These are phyloP conservation scores for Ogataea hybrid DNA, from an alignment of 1,139 yeast genomes.

Conservation along the genomic window DNA sequence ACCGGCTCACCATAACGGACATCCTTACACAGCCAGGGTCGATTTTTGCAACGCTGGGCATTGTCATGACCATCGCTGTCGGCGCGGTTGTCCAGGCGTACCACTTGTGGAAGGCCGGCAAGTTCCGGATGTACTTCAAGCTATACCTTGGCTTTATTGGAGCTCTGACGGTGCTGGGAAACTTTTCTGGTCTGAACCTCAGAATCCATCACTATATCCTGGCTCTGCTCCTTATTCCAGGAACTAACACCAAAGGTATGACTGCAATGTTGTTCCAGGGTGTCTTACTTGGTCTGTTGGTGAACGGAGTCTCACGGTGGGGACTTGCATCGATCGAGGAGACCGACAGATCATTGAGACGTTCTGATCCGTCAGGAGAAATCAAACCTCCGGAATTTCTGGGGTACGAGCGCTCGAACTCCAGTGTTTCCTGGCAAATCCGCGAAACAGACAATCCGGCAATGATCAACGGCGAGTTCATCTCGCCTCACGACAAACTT, in stretches of 20 bases:
- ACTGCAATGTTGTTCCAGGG: conserved; percentile 80
- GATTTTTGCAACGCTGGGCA: conserved; percentile 55
- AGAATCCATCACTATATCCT: conserved; percentile 88
- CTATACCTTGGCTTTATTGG: conserved; percentile 50
- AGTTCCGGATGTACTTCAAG: conserved; percentile 53
- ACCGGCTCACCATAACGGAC: conserved; percentile 71
- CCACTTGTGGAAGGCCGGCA: conserved; percentile 77
- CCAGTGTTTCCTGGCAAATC: conserved; percentile 35
- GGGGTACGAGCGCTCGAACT: conserved; percentile 33
- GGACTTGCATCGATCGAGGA: conserved; percentile 89
- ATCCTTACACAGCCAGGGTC: conserved; percentile 78
- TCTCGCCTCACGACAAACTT: conserved; percentile 28
- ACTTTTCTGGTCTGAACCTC: conserved; percentile 67
- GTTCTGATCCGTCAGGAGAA: conserved; percentile 74
- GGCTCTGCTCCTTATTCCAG: conserved; percentile 78
- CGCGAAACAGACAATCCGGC: conserved; percentile 18
- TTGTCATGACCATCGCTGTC: conserved; percentile 43
- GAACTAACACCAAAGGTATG: conserved; percentile 76
- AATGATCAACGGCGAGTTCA: conserved; percentile 25
- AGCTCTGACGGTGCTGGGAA: conserved; percentile 45
- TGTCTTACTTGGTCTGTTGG: conserved; percentile 70
- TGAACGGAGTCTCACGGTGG: conserved; percentile 91
- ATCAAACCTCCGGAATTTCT: conserved; percentile 56
- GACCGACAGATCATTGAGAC: conserved; percentile 60
- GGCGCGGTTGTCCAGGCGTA: conserved; percentile 75